These are phyloP conservation scores for Chaetothyriales sp. DNA, from an alignment of 2,329 filamentous ascomycete species.

Conservation along the genomic window DNA sequence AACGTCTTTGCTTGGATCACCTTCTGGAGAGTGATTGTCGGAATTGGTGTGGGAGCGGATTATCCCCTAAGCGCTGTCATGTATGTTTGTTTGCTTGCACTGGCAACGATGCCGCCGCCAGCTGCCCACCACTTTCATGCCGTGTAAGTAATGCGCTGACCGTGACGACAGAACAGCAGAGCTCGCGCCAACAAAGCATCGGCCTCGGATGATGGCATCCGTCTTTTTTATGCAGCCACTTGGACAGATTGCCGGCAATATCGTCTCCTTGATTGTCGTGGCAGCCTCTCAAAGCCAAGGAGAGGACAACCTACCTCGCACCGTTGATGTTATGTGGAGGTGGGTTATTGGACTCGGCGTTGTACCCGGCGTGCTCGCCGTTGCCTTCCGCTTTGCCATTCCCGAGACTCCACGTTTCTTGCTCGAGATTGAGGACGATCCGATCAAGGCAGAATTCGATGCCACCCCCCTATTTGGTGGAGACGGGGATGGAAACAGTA, in stretches of 20 bases:
- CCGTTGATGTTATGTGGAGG: constrained; percentile 49
- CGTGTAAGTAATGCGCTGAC: constrained; percentile 2
- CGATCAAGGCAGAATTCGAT: constrained; percentile 42
- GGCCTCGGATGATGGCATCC: constrained; percentile 51
- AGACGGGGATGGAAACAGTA: constrained; percentile 13
- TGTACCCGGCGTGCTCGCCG: constrained; percentile 47
- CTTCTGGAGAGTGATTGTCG: constrained; percentile 34
- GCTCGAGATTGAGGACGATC: constrained; percentile 49
- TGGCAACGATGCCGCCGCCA: no score
- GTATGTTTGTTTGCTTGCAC: neutral
- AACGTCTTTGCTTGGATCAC: constrained; percentile 31
- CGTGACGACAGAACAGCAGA: constrained; percentile 16
- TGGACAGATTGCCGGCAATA: constrained; percentile 49
- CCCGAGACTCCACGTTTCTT: constrained; percentile 52
- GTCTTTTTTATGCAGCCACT: constrained; percentile 57
- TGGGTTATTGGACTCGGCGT: constrained; percentile 52
- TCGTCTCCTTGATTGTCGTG: constrained; percentile 40
- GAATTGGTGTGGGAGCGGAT: constrained; percentile 48
- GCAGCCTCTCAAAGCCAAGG: constrained; percentile 18
- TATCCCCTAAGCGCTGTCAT: constrained; percentile 52
- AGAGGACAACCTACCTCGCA: constrained; percentile 20
- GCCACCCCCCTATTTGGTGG: constrained; percentile 44
- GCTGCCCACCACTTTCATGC: neutral
- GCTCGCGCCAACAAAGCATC: constrained; percentile 42
- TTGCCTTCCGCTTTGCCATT: constrained; percentile 51